Base-by-base conservation (phyloP, 257 asterid species). In the Agastache rugosa region DNA sequence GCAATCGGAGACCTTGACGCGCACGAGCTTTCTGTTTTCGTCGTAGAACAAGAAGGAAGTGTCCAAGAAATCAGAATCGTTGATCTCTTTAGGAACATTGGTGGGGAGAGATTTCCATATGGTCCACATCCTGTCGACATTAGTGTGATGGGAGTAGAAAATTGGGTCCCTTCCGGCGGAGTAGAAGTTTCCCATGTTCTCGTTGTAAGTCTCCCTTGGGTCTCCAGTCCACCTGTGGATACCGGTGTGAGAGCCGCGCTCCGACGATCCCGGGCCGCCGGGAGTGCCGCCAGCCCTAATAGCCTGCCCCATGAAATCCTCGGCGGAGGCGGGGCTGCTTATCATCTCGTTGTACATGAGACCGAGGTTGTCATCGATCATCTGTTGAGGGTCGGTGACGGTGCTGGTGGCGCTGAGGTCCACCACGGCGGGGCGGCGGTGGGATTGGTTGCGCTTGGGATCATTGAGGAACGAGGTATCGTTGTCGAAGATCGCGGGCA, bases 41-140 rank as follows among this genome's bases (percentile, higher is more conserved):
- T 88, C 89, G 69, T 86, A 88, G 83, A 88, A 88, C 60, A 85
- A 19, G 77, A 88, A 88, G 39, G 83, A 41, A 0, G 93, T 85
- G 72, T 85, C 69, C 3, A 84, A 39, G 78, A 37, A 88, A 19
- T 85, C 87, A 0, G 74, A 41, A 15, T 84, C 83, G 2, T 19
- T 9, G 2, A 87, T 41, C 17, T 85, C 87, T 59, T 74, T 83
- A 0, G 80, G 80, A 3, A 74, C 66, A 5, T 73, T 79, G 17
- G 79, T 63, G 14, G 78, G 70, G 0, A 83, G 74, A 10, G 55
- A 37, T 3, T 68, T 55, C 96, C 93, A 89, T 0, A 86, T 51
- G 0, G 88, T 23, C 97, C 97, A 91, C 97, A 91, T 77, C 0
- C 97, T 54, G 29, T 91, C 97, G 0, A 87, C 85, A 22, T 89